Conservation (phyloP, 202 grass and related monocot genomes). For the Alloteropsis angusta region DNA sequence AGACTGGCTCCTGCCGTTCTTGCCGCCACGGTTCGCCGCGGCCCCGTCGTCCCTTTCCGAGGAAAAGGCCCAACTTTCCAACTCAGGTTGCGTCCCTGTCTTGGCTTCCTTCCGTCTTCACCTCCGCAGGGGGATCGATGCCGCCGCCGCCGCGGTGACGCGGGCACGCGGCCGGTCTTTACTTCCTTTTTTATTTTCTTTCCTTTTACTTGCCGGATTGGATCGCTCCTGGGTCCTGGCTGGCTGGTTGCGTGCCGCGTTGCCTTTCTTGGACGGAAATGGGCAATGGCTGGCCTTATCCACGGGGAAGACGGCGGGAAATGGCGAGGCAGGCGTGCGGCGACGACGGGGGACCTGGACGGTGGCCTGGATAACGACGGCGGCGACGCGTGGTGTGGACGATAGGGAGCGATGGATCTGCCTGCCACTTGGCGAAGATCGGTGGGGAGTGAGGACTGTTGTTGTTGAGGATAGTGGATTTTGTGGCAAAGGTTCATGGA, state of each 20-base stretch:
- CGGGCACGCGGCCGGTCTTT: conserved; percentile 1
- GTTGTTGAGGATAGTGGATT: not conserved
- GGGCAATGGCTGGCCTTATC: conserved; percentile 9
- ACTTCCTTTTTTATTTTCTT: not conserved
- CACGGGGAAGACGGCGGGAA: not conserved
- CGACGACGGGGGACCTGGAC: not conserved
- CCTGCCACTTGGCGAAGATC: not conserved
- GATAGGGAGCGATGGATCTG: not conserved
- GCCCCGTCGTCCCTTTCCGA: conserved; percentile 24
- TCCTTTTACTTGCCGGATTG: conserved; percentile 23
- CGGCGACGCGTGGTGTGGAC: not conserved
- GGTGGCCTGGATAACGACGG: not conserved
- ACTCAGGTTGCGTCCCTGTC: conserved; percentile 11
- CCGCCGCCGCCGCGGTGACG: not conserved
- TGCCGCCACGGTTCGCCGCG: conserved; percentile 32
- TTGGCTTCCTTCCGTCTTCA: conserved; percentile 9
- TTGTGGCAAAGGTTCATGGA: no score
- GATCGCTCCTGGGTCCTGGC: conserved; percentile 15
- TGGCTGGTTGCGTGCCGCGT: conserved; percentile 18
- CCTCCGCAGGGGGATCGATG: not conserved
- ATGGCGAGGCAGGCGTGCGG: conserved; percentile 1
- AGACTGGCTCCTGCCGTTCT: conserved; percentile 4
- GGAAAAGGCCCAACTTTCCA: conserved; percentile 17
- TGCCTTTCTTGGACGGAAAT: not conserved
- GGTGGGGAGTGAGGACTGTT: not conserved